Evolutionary conservation across 116 monocot genomes (phyloP).

Genomic region (Dioscorea cayenensis): DNA sequence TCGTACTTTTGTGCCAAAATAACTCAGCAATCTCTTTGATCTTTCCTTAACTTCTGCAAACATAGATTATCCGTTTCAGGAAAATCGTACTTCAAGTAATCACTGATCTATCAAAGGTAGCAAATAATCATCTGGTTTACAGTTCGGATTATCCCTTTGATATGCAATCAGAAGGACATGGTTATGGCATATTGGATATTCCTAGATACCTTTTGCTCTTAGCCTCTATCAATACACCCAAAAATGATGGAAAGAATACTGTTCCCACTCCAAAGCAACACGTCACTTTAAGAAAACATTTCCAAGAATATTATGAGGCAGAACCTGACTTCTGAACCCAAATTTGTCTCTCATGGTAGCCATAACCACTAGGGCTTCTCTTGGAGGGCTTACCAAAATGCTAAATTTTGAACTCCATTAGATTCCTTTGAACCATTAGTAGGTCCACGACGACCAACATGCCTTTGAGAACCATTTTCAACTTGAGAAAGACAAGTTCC

Average conservation of each 20-base stretch:
- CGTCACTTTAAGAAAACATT: background rate
- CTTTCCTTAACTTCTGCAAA: background rate
- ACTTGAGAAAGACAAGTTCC: background rate
- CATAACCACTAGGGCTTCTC: constrained; percentile 36
- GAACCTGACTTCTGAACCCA: constrained; percentile 75
- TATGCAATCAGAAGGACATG: background rate
- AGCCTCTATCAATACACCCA: background rate
- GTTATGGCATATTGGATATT: too few species aligned
- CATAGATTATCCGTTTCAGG: background rate
- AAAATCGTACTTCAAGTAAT: background rate
- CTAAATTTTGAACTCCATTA: constrained; percentile 22
- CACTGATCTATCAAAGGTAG: background rate
- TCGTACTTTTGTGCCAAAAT: background rate
- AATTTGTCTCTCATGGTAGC: constrained; percentile 70
- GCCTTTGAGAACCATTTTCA: constrained; percentile 42
- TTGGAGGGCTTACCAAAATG: constrained; percentile 59
- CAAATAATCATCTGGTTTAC: background rate
- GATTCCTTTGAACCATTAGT: constrained; percentile 43
- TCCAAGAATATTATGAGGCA: constrained; percentile 21
- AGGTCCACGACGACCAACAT: constrained; percentile 43
- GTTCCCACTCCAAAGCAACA: background rate
- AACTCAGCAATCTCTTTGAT: background rate
- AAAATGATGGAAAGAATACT: background rate
- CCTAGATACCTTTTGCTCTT: background rate
- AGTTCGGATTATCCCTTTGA: background rate